A percentile compares a stretch with the other conserved stretches of the same genome.
phyloP scores from a whole-genome alignment of 2,329 filamentous ascomycete species.

The Bimuria novae-zelandiae region DNA sequence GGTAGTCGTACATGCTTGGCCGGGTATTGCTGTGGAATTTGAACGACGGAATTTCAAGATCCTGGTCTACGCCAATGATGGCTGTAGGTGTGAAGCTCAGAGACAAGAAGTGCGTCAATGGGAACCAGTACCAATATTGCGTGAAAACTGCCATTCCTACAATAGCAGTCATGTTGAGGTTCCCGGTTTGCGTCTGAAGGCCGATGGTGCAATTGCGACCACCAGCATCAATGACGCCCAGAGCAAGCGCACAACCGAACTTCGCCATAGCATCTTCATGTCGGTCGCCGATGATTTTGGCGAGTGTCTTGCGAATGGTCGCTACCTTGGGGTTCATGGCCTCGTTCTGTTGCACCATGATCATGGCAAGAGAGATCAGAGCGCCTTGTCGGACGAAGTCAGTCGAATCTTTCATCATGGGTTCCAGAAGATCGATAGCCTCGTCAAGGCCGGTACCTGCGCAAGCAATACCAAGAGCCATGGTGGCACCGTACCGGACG shows the following conservation, averaged over 20 bases:
- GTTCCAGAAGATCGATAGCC: conserved; percentile 93
- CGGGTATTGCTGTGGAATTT: conserved; percentile 95
- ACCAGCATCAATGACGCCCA: conserved; percentile 97
- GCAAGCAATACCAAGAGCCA: conserved; percentile 97
- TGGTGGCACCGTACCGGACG: conserved; percentile 94
- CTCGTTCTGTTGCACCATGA: conserved; percentile 99
- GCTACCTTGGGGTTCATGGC: conserved; percentile 97
- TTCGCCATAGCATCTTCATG: conserved; percentile 99
- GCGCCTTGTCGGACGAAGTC: conserved; percentile 98
- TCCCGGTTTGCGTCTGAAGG: conserved; percentile 95
- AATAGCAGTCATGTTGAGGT: conserved; percentile 97
- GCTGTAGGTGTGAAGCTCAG: conserved; percentile 96
- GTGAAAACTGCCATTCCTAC: conserved; percentile 98
- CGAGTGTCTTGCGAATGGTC: conserved; percentile 86
- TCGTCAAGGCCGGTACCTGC: conserved; percentile 95
- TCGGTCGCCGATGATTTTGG: conserved; percentile 91
- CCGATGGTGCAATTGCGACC: conserved; percentile 98
- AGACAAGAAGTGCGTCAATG: conserved; percentile 94
- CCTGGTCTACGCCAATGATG: conserved; percentile 91
- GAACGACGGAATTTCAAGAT: conserved; percentile 90
- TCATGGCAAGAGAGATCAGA: conserved; percentile 93
- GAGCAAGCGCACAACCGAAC: conserved; percentile 89
- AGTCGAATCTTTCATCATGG: conserved; percentile 99
- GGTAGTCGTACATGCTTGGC: conserved; percentile 96
- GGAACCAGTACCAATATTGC: conserved; percentile 99